Evolutionary conservation across 257 asterid species (phyloP), one percentile per base, ranked within the genome.

Genomic region (Linderniella brevidens): DNA sequence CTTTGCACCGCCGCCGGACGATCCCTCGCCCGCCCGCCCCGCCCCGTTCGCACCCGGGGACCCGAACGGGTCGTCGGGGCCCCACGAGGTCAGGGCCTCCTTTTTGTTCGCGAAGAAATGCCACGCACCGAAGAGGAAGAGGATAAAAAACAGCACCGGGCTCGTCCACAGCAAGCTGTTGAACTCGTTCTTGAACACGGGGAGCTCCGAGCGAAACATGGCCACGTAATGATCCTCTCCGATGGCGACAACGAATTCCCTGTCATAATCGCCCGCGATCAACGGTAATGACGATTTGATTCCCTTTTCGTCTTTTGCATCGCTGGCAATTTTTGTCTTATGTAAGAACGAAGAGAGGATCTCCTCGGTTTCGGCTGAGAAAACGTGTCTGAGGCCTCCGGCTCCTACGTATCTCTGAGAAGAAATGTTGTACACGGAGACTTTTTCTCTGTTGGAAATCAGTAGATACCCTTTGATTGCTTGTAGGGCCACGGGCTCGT

Each of bases 81-180:
- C 99, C 99, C 99, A 90, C 0, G 94, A 71, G 8, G 78, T 85
- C 48, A 90, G 82, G 0, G 86, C 92, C 38, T 85, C 99, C 69
- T 85, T 90, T 71, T 85, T 90, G 61, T 81, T 78, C 18, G 96
- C 92, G 9, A 90, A 85, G 44, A 85, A 85, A 54, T 90, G 95
- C 75, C 80, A 90, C 0, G 92, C 94, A 3, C 75, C 96, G 7
- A 81, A 81, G 16, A 85, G 92, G 77, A 90, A 85, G 7, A 85
- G 56, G 43, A 90, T 56, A 73, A 90, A 84, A 52, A 90, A 67
- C 64, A 90, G 44, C 46, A 90, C 93, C 0, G 99, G 99, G 19
- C 88, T 77, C 0, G 96, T 77, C 96, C 96, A 90, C 58, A 71
- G 58, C 59, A 90, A 61, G 57, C 83, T 73, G 59, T 74, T 81